Conservation (phyloP, 2,329 filamentous ascomycete genomes). For the Coniella lustricola region DNA sequence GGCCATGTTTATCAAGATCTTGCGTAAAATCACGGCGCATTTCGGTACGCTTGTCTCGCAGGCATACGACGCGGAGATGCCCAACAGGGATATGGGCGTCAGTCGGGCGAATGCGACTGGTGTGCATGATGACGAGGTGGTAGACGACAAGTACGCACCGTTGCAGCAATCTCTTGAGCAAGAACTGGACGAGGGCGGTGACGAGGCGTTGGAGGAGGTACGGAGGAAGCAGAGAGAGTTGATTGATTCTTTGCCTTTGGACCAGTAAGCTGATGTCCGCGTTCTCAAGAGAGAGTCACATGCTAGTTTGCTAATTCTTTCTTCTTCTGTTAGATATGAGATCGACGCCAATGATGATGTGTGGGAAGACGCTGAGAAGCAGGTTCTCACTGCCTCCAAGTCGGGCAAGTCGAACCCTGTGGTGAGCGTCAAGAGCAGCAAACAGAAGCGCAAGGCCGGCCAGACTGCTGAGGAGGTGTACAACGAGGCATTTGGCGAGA, state of each 20-base stretch:
- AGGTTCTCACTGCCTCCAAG: slow-evolving; percentile 54
- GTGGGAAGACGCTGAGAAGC: slow-evolving; percentile 68
- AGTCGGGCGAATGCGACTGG: slow-evolving; percentile 52
- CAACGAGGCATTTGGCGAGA: slow-evolving; percentile 51
- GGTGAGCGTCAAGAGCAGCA: slow-evolving; percentile 76
- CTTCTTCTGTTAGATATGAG: slow-evolving; percentile 46
- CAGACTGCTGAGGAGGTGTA: slow-evolving; percentile 53
- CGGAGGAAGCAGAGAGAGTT: slow-evolving; percentile 77
- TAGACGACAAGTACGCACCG: slow-evolving; percentile 61
- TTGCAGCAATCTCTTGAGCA: slow-evolving; percentile 67
- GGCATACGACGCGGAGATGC: slow-evolving; percentile 62
- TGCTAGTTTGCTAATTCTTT: neutral
- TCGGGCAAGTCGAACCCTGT: slow-evolving; percentile 52
- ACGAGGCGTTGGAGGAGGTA: slow-evolving; percentile 65
- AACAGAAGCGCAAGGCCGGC: slow-evolving; percentile 67
- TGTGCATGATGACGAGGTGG: slow-evolving; percentile 62
- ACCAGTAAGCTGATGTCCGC: slow-evolving; percentile 54
- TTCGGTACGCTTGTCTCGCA: slow-evolving; percentile 70
- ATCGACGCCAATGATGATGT: slow-evolving; percentile 54
- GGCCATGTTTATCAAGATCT: slow-evolving; percentile 95
- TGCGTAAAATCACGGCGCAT: slow-evolving; percentile 76
- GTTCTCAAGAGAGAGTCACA: too few species aligned
- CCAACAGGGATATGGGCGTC: slow-evolving; percentile 51
- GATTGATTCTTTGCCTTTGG: slow-evolving; percentile 83
- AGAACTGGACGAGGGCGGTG: slow-evolving; percentile 76